Evolutionary conservation across 169 alveolate species (phyloP), one percentile per base, ranked within the genome.

Genomic region (Besnoitia besnoiti): DNA sequence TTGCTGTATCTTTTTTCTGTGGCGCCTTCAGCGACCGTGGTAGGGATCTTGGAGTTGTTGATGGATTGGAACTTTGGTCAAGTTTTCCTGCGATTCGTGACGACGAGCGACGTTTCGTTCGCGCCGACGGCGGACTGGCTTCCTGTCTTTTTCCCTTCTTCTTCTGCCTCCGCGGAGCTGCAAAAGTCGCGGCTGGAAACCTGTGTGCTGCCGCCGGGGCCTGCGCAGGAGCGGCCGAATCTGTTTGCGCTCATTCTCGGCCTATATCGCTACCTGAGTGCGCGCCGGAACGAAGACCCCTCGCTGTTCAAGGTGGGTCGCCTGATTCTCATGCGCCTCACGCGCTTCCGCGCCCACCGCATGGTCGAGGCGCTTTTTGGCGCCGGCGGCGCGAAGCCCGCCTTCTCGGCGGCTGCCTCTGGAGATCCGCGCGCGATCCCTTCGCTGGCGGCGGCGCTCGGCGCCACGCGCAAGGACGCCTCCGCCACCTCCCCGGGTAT

Each of bases 281-380:
- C 44, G 61, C 82, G 39, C 62, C 92, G 76, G 51, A 33, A 67
- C 39, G 67, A 88, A 35, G 55, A 67, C 1, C 76, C 92, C 2
- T 50, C 62, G 85, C 73, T 77, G 35, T 77, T 77, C 85, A 19
- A 24, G 35, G 33, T 35, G n/a, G 55, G 7, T 40, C 85, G 85
- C 39, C 76, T 39, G 55, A 35, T 88, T 33, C 85, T 88, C 87
- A 80, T 44, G 92, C 92, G 92, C 33, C 37, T 88, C 2, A 82
- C 92, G 33, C 62, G 67, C 55, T 88, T 88, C 21, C 19, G 85
- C n/a, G 59, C 92, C 21, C 16, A 33, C n/a, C 85, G 76, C 12
- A 88, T 88, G 92, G 92, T 49, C 5, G 92, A 67, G 3, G 92
- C 92, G 46, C 73, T 88, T 55, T 55, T 88, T 39, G 80, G 80